A percentile compares a stretch with the other conserved stretches of the same genome.
These are phyloP conservation scores for Camellia granthamiana DNA, from an alignment of 148 eudicot genomes.

Conservation along the genomic window DNA sequence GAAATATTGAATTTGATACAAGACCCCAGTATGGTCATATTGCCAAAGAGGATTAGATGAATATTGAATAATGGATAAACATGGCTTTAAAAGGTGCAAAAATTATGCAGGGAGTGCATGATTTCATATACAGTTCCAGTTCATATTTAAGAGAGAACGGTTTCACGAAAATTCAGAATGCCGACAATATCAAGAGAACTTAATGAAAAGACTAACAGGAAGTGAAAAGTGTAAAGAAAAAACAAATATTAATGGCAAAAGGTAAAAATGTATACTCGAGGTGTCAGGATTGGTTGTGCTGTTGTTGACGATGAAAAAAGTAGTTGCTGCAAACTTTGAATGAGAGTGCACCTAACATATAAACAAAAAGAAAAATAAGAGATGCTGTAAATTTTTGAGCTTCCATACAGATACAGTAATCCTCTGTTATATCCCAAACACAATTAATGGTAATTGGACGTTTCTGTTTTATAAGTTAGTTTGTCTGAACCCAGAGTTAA, in stretches of 20 bases:
- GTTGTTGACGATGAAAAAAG: slow-evolving; percentile 96
- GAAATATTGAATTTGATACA: background rate
- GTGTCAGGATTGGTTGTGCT: slow-evolving; percentile 89
- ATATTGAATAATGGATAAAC: background rate
- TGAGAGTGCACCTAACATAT: slow-evolving; percentile 69
- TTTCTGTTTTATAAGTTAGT: no score
- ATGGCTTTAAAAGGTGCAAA: background rate
- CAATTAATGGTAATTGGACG: no score
- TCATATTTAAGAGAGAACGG: background rate
- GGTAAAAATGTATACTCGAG: slow-evolving; percentile 55
- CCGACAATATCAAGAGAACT: background rate
- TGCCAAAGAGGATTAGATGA: background rate
- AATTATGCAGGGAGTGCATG: background rate
- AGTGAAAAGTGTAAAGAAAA: background rate
- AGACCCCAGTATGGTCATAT: background rate
- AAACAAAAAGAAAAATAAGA: background rate
- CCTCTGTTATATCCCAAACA: no score
- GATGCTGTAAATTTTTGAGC: background rate
- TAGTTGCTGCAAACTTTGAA: slow-evolving; percentile 90
- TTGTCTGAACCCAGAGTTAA: no score
- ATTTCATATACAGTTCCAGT: background rate
- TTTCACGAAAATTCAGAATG: background rate
- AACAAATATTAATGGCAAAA: background rate
- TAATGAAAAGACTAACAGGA: background rate
- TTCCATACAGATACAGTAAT: background rate